These are phyloP conservation scores for Cymodocea nodosa DNA, from an alignment of 116 monocot genomes.

Conservation along the genomic window DNA sequence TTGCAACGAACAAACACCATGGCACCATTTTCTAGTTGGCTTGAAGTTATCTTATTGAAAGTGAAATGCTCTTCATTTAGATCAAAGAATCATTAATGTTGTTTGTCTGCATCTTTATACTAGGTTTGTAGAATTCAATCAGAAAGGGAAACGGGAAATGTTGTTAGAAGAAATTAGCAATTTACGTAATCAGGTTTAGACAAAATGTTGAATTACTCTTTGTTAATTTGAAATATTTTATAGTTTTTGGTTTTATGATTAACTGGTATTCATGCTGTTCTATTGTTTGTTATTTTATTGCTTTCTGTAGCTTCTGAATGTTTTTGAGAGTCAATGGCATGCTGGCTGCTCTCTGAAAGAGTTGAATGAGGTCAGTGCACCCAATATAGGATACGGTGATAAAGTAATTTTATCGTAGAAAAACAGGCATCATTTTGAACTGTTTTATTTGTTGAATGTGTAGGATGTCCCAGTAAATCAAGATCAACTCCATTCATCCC, in stretches of 20 bases:
- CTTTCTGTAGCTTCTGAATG: conserved; percentile 24
- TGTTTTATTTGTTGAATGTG: background rate
- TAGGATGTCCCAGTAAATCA: background rate
- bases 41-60: background rate
- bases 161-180: conserved; percentile 34
- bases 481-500: background rate
- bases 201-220: background rate
- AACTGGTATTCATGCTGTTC: background rate
- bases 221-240: background rate
- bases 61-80: too few species aligned
- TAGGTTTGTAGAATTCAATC: conserved; percentile 37
- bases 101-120: background rate
- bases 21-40: background rate
- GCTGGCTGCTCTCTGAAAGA: background rate
- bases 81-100: too few species aligned
- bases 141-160: conserved; percentile 39
- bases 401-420: too few species aligned
- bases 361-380: conserved; percentile 8
- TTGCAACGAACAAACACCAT: background rate
- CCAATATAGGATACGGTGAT: background rate
- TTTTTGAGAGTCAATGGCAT: conserved; percentile 13
- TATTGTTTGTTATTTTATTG: background rate
- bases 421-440: background rate
- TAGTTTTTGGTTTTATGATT: background rate
- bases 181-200: conserved; percentile 37